These are phyloP conservation scores for Neoboletus magnificus DNA, from an alignment of 768 basidiomycete genomes.

Conservation along the genomic window DNA sequence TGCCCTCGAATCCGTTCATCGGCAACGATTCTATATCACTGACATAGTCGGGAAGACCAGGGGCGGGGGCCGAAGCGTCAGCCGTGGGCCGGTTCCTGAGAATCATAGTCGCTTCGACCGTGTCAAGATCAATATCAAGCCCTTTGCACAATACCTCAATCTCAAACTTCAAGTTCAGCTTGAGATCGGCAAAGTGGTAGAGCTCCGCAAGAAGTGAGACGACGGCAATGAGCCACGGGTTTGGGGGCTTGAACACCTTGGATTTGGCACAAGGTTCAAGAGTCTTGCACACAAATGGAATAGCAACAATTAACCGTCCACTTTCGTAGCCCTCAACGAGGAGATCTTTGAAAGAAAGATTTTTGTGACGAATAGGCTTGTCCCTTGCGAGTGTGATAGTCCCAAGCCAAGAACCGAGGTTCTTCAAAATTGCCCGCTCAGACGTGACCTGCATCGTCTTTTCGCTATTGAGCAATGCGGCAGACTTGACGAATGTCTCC, in stretches of 20 bases:
- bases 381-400: slow-evolving; percentile 90
- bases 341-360: slow-evolving; percentile 96
- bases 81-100: slow-evolving; percentile 76
- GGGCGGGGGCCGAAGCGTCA: slow-evolving; percentile 43
- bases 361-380: slow-evolving; percentile 88
- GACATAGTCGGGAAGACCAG: slow-evolving; percentile 74
- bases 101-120: slow-evolving; percentile 79
- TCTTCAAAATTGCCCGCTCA: slow-evolving; percentile 87
- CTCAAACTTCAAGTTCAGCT: slow-evolving; percentile 96
- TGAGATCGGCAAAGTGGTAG: slow-evolving; percentile 96
- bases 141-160: slow-evolving; percentile 96
- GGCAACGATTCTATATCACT: slow-evolving; percentile 76
- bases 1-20: slow-evolving; percentile 65
- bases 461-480: slow-evolving; percentile 85
- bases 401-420: slow-evolving; percentile 93
- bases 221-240: slow-evolving; percentile 98
- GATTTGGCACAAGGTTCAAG: slow-evolving; percentile 89
- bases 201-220: slow-evolving; percentile 88
- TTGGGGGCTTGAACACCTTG: slow-evolving; percentile 91
- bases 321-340: slow-evolving; percentile 93
- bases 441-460: slow-evolving; percentile 80
- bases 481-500: slow-evolving; percentile 89
- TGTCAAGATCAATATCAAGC: slow-evolving; percentile 81
- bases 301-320: slow-evolving; percentile 86
- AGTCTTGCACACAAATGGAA: slow-evolving; percentile 97